These are phyloP conservation scores for Metarhizium rileyi DNA, from an alignment of 2,329 filamentous ascomycete species.

Conservation along the genomic window DNA sequence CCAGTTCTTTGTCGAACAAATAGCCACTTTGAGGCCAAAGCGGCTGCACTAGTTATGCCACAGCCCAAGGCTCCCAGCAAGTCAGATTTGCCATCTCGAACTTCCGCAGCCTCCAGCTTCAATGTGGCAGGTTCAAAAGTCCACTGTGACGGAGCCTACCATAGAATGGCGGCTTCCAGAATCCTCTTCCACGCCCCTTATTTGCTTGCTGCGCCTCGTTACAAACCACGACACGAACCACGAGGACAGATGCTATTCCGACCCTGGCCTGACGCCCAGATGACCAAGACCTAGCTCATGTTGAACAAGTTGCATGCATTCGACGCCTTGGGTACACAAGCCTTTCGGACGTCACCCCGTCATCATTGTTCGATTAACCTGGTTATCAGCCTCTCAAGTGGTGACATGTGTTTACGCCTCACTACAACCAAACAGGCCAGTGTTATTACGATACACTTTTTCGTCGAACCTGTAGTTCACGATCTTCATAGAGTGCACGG, in stretches of 20 bases:
- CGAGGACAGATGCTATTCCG: not conserved
- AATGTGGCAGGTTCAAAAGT: not conserved
- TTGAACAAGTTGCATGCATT: not conserved
- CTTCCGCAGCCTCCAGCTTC: not conserved
- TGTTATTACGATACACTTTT: too few relatives aligned
- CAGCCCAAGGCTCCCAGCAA: conserved; percentile 3
- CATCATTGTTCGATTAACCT: not conserved
- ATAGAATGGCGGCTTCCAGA: not conserved
- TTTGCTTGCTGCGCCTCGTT: not conserved
- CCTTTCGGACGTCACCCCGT: not conserved
- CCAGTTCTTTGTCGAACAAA: not conserved
- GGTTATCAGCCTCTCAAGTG: not conserved
- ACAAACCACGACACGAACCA: not conserved
- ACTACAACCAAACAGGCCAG: not conserved
- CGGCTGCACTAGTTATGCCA: too few relatives aligned
- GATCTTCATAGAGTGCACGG: not conserved
- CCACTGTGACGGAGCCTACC: not conserved
- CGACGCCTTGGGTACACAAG: not conserved
- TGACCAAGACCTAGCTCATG: not conserved
- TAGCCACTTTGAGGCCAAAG: not conserved
- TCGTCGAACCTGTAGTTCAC: not conserved
- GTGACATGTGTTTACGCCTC: not conserved
- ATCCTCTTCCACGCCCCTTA: not conserved
- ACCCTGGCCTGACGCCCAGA: not conserved
- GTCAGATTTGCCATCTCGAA: not conserved